These are phyloP conservation scores for Rubia yunnanensis DNA, from an alignment of 257 asterid genomes.

Conservation along the genomic window DNA sequence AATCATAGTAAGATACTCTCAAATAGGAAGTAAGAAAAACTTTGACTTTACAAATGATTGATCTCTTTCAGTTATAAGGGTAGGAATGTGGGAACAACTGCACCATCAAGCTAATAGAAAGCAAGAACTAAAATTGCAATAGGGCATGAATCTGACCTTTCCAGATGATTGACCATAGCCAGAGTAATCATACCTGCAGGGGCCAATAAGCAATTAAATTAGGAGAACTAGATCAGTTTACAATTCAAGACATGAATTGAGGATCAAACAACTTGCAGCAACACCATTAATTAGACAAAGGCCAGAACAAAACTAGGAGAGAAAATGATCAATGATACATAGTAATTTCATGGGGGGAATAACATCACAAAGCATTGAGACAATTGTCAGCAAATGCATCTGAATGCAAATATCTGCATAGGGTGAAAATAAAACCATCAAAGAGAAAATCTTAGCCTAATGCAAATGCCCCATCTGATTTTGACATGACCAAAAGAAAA, in stretches of 20 bases:
- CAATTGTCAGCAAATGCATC: background rate
- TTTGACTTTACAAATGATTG: background rate
- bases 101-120: background rate
- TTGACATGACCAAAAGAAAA: background rate
- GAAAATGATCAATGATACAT: background rate
- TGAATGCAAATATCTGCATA: background rate
- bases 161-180: slow-evolving; percentile 97
- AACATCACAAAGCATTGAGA: slow-evolving; percentile 2
- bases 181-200: slow-evolving; percentile 84
- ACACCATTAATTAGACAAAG: background rate
- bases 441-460: background rate
- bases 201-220: slow-evolving; percentile 13
- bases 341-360: background rate
- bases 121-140: background rate
- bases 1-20: background rate
- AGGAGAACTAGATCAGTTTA: slow-evolving; percentile 13
- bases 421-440: background rate
- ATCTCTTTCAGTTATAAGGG: background rate
- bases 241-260: background rate
- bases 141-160: slow-evolving; percentile 58
- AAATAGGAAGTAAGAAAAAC: background rate
- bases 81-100: background rate
- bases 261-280: background rate
- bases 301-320: background rate
- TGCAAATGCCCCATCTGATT: background rate